Base-by-base conservation (phyloP, 2,329 filamentous ascomycete genomes). In the Cladosporium sp. region DNA sequence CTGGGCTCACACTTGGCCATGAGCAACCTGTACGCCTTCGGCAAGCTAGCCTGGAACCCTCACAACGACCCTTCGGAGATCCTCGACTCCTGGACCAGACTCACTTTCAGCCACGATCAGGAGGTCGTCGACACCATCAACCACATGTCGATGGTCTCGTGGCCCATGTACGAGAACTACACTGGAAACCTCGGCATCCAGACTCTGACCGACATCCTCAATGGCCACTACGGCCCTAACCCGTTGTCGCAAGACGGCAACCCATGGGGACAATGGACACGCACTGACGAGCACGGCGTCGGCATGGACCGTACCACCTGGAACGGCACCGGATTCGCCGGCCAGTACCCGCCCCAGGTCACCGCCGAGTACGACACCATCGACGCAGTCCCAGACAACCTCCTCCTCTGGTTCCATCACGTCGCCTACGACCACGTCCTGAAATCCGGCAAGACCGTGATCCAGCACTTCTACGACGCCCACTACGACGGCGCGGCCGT, bases 391-490 rank as follows among this genome's bases (percentile, higher is more conserved):
- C 88, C 89, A 0, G 89, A 91, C 67, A 80, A 91, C 26, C 78
- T 91, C 1, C 76, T 91, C 2, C 79, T 91, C 2, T 92, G 89
- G 89, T 91, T 91, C 77, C 89, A 91, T 74, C 89, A 92, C 72
- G 87, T 91, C 0, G 83, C 84, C 3, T 92, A 90, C 73, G 89
- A 86, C 0, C 85, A 89, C 46, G 76, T 74, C 7, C 81, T 91
- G 1, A 81, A 87, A 11, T 86, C 84, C 0, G 87, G 88, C 12
- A 85, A 88, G 75, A 89, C 89, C 0, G 87, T 91, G 2, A 88
- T 89, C 61, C 87, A 89, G 71, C 85, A 88, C 71, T 88, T 89
- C 74, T 89, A 89, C 71, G 83, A 89, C 67, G 85, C 86, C 0
- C 87, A 89, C 67, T 88, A 89, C 68, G 75, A 77, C 8, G 87